Base-by-base conservation (phyloP, 495 filamentous ascomycete genomes). In the Cryomyces minteri region DNA sequence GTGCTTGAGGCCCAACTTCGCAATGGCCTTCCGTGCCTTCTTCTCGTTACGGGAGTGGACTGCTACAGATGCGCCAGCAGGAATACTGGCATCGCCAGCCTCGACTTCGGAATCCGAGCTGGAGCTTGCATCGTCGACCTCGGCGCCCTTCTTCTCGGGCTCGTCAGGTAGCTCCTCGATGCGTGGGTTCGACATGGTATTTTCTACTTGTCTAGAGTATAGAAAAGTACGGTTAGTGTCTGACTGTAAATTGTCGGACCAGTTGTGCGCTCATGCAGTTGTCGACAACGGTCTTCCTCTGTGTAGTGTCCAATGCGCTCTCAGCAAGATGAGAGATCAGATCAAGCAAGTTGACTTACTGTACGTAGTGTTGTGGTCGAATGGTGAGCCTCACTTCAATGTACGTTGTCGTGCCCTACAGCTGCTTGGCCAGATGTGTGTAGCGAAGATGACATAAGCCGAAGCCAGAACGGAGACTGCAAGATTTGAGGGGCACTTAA, bases 11-110 rank as follows among this genome's bases (percentile, higher is more conserved):
- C 93, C 88, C 58, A 96, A 74, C 79, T 99, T 99, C 57, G 83
- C 83, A 64, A 98, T 94, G 59, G 85, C 84, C 73, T 96, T 96
- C 62, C 92, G 77, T 45, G 92, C 92, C 76, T 96, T 99, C 81
- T 99, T 99, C 80, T 99, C 92, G 70, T 93, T 93, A 64, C 90
- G 84, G 56, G 84, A 93, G 74, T 96, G 88, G 55, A 96, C 79
- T 47, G 84, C 76, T 62, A 94, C 82, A 39, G 77, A 72, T 52
- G 85, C 84, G 59, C 88, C 88, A 44, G 77, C 81, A 59, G 88
- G 86, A 57, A 93, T 78, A 61, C 71, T 74, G 54, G 72, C 60
- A 60, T 78, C 77, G 45, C 58, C 68, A 37, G 58, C 67, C 44
- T 58, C 62, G 31, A 50, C 58, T 36, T 81, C 79, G 53, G 76